A percentile compares a stretch with the other conserved stretches of the same genome.
phyloP scores from a whole-genome alignment of 2,329 filamentous ascomycete species.

The Fusarium domesticum region DNA sequence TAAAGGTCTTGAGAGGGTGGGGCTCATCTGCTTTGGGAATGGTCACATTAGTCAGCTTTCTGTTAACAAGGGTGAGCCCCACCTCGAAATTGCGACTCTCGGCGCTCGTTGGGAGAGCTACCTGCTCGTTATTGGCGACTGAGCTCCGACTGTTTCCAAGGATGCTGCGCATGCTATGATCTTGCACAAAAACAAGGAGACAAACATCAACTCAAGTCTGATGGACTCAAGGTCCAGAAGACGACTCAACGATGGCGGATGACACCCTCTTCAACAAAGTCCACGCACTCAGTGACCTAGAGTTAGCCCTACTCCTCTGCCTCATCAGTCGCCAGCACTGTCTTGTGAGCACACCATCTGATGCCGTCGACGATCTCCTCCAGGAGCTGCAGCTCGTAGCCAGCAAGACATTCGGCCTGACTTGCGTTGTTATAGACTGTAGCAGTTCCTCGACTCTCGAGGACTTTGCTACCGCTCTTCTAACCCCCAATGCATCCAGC shows the following conservation, averaged over 20 bases:
- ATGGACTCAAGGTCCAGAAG: constrained; percentile 27
- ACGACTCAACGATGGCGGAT: constrained; percentile 54
- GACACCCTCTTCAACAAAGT: constrained; percentile 64
- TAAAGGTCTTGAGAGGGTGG: constrained; percentile 18
- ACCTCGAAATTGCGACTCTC: too few relatives aligned
- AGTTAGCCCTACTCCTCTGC: constrained; percentile 80
- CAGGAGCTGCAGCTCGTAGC: constrained; percentile 72
- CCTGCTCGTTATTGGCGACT: too few relatives aligned
- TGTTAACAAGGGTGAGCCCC: too few relatives aligned
- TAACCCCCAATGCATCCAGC: constrained; percentile 39
- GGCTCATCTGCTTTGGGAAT: constrained; percentile 22
- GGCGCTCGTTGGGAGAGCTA: too few relatives aligned
- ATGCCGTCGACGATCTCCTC: constrained; percentile 64
- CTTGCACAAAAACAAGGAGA: too few relatives aligned
- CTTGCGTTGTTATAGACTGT: constrained; percentile 69
- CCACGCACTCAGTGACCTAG: constrained; percentile 78
- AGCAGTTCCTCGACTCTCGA: constrained; percentile 71
- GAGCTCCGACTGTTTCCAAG: too few relatives aligned
- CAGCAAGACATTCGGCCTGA: constrained; percentile 68
- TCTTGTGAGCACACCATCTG: constrained; percentile 70
- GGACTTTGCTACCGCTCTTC: constrained; percentile 71
- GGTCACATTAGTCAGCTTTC: constrained; percentile 18
- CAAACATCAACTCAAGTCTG: constrained; percentile 9
- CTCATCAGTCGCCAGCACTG: constrained; percentile 82
- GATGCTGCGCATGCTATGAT: too few relatives aligned